A percentile compares a stretch with the other conserved stretches of the same genome.
Evolutionary conservation across 2,329 filamentous ascomycete species (phyloP).

Genomic region (Clonostachys sp.): DNA sequence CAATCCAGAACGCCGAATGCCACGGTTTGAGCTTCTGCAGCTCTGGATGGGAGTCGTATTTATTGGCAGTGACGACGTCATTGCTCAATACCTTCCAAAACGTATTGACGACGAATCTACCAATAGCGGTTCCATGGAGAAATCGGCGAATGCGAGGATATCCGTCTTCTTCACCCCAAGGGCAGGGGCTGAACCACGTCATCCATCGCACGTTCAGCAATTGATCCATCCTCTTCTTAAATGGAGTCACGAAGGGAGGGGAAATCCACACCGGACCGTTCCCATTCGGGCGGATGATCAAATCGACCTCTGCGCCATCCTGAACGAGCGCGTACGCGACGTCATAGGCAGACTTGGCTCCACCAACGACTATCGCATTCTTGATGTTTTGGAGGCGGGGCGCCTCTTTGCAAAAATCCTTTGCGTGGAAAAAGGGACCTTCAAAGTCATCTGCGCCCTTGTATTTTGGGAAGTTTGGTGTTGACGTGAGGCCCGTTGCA

Average conservation of each 20-base stretch:
- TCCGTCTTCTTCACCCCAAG: constrained; percentile 55
- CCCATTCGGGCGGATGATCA: constrained; percentile 43
- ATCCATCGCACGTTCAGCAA: constrained; percentile 47
- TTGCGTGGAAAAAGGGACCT: constrained; percentile 34
- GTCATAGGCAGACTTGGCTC: constrained; percentile 54
- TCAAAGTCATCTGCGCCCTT: constrained; percentile 26
- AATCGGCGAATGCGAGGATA: constrained; percentile 39
- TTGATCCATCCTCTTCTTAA: constrained; percentile 57
- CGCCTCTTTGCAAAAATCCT: constrained; percentile 28
- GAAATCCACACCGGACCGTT: constrained; percentile 51
- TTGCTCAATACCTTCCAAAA: constrained; percentile 44
- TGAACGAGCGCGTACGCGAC: constrained; percentile 49
- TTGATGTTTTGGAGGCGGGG: constrained; percentile 21
- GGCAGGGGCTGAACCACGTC: constrained; percentile 61
- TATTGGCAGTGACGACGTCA: constrained; percentile 39
- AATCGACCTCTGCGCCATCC: constrained; percentile 39
- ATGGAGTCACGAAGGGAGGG: constrained; percentile 54
- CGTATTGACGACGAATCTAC: constrained; percentile 35
- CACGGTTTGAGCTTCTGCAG: constrained; percentile 33
- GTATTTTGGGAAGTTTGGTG: constrained; percentile 33
- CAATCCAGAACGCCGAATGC: constrained; percentile 39
- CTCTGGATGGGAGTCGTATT: constrained; percentile 36
- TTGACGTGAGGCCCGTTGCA: constrained; percentile 42
- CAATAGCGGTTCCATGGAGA: constrained; percentile 43
- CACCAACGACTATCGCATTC: constrained; percentile 44